Evolutionary conservation across 768 basidiomycete genomes (phyloP).

Genomic region (Cantharellus cinnabarinus): DNA sequence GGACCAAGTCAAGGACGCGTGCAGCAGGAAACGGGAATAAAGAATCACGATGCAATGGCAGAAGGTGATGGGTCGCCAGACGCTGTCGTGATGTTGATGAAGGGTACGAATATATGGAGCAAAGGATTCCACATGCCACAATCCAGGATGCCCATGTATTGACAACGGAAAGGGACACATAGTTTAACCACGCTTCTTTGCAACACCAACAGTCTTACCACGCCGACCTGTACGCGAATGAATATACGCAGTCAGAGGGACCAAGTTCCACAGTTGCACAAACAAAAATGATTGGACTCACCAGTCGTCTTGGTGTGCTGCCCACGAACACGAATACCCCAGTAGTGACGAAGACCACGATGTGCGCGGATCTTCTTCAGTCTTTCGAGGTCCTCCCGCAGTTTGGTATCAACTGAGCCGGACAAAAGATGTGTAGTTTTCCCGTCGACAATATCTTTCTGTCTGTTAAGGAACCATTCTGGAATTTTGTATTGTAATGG

Average conservation of each 20-base stretch:
- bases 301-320: conserved; percentile 99
- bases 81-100: no score
- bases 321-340: conserved; percentile 89
- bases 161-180: neutral
- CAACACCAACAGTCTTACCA: conserved; percentile 91
- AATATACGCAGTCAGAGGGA: neutral
- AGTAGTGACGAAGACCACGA: conserved; percentile 79
- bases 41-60: no score
- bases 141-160: no score
- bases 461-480: conserved; percentile 97
- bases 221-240: conserved; percentile 44
- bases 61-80: no score
- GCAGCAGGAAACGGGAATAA: no score
- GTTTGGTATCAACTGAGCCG: conserved; percentile 91
- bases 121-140: no score
- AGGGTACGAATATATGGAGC: no score
- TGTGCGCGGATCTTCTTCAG: conserved; percentile 98
- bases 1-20: no score
- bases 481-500: conserved; percentile 99
- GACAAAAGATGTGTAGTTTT: conserved; percentile 93
- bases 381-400: conserved; percentile 94
- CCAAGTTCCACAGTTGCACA: neutral
- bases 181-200: conserved; percentile 58
- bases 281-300: conserved; percentile 17
- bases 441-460: conserved; percentile 93